Base-by-base conservation (phyloP, 768 basidiomycete species). In the Calocybe gangraenosa region DNA sequence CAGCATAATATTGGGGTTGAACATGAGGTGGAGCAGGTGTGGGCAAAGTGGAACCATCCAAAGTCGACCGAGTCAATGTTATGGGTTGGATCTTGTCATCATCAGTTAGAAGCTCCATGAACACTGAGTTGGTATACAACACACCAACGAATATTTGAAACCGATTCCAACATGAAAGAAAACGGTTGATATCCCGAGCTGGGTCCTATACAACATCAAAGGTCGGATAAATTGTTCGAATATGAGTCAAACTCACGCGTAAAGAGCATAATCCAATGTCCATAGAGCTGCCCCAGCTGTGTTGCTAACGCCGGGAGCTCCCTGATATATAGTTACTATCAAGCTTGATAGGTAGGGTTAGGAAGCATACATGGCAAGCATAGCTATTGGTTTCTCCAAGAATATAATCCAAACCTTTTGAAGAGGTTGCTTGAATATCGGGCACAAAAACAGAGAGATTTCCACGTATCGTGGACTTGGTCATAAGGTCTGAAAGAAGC, bases 81-180 rank as follows among this genome's bases (percentile, higher is more conserved):
- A 67, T 59, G 2, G 84, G 85, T 60, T 87, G 85, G 42, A 87
- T 73, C 84, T 85, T 2, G 22, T 14, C 25, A 14, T 7, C 20
- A 51, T 13, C 3, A 43, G 15, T 23, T 11, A 37, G n/a, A 10
- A 28, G 2, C 18, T 22, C 20, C 38, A 32, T 34, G 11, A 18
- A 22, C 33, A 23, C n/a, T n/a, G 22, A n/a, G 17, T 9, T 17
- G 11, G 2, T n/a, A n/a, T n/a, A 19, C 10, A 8, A 47, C 61
- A 44, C 38, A 84, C 83, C 44, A 84, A 65, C 58, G 79, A 82
- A 54, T 86, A 87, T 61, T 86, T 87, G 65, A 73, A 86, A 1
- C 84, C 84, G 44, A 86, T 68, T 14, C 83, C 84, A 49, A 81
- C 70, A 57, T 87, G 82, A 69, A 82, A 84, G 64, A 74, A 79